Percentiles rank a stretch among this genome's conserved stretches.
phyloP scores from a whole-genome alignment of 1,284 basidiomycete species.

The Sporisorium iseilematis-ciliati region DNA sequence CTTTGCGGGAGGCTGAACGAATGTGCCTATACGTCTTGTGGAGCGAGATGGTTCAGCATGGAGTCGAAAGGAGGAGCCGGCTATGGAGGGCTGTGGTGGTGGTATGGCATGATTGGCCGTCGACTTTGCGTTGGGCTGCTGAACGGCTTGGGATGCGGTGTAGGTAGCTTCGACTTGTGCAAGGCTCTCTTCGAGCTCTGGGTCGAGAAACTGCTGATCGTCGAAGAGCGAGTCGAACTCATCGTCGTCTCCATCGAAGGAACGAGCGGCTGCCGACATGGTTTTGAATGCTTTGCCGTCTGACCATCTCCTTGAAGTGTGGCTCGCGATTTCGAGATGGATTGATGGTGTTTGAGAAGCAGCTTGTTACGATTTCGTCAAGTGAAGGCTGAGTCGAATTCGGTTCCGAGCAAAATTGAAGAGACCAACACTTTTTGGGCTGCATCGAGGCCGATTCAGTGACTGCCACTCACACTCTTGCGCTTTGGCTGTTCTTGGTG shows the following conservation, averaged over 20 bases:
- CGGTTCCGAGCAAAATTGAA: no score
- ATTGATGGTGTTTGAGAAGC: not conserved
- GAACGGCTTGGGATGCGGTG: conserved; percentile 38
- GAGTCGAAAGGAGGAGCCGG: conserved; percentile 19
- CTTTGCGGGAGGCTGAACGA: conserved; percentile 35
- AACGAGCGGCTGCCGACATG: conserved; percentile 1
- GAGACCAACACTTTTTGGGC: no score
- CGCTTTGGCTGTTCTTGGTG: no score
- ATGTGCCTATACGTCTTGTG: conserved; percentile 26
- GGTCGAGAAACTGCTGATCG: conserved; percentile 35
- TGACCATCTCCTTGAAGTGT: not conserved
- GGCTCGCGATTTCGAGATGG: not conserved
- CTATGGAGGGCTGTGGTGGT: not conserved
- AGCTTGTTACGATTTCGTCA: no score
- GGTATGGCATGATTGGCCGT: not conserved
- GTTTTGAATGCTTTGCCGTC: not conserved
- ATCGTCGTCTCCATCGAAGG: conserved; percentile 22
- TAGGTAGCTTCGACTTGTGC: conserved; percentile 48
- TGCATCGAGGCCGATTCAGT: no score
- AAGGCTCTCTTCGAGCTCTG: conserved; percentile 47
- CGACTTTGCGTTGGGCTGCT: not conserved
- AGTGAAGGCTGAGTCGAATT: conserved; percentile 2
- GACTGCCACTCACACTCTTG: no score
- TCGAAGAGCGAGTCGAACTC: conserved; percentile 53
- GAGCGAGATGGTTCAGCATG: conserved; percentile 10